Conservation (phyloP, 345 rosid genomes). For the Erysimum cheiranthoides region DNA sequence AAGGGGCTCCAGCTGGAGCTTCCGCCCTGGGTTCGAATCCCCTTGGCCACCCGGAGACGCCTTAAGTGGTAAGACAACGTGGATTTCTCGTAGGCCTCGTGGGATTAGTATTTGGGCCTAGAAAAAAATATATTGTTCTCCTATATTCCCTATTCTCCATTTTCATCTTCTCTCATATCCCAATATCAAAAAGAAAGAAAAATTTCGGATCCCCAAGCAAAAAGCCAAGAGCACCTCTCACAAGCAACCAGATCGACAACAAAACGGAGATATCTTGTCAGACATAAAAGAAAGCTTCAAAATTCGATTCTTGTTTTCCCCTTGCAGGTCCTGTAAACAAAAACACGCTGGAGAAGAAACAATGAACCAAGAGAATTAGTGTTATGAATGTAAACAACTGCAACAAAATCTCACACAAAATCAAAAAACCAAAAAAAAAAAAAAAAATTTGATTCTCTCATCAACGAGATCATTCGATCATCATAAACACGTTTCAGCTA, state of each 20-base stretch:
- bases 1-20: no score
- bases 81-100: no score
- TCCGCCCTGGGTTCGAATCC: no score
- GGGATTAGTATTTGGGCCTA: no score
- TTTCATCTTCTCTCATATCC: constrained; percentile 30
- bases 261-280: constrained; percentile 66
- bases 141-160: constrained; percentile 21
- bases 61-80: no score
- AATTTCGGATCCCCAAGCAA: no score
- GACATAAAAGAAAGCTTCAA: constrained; percentile 90
- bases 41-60: no score
- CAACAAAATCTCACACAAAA: neutral
- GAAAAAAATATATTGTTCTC: constrained; percentile 18
- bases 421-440: neutral
- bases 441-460: no score
- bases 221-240: no score
- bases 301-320: constrained; percentile 49
- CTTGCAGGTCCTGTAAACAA: constrained; percentile 50
- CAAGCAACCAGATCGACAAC: constrained; percentile 84
- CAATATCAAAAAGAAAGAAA: no score
- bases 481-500: no score
- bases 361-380: neutral
- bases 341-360: constrained; percentile 11
- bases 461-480: no score
- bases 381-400: neutral